Base-by-base conservation (phyloP, 495 filamentous ascomycete genomes). In the Talaromyces thailandensis region DNA sequence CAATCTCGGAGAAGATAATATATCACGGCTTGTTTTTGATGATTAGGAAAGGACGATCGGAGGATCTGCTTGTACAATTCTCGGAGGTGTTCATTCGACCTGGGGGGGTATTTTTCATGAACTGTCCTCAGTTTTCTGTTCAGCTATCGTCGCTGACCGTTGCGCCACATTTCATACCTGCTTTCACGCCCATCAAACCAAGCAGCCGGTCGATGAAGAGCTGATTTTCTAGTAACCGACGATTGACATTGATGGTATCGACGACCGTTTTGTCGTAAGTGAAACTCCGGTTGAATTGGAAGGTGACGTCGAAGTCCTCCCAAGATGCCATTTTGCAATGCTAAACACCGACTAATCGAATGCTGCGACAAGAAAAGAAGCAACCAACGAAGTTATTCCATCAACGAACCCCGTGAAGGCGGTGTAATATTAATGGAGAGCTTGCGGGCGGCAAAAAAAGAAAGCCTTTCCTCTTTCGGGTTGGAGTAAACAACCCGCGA, bases 1-100 rank as follows among this genome's bases (percentile, higher is more conserved):
- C 85, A 81, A 70, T 93, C 89, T 66, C 89, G 87, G 12, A 93
- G 81, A 61, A 94, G 75, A 74, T 94, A 94, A 75, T 87, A 93
- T 60, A 94, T 75, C 52, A 92, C 79, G 11, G 88, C 88, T 66
- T 90, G 84, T 71, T 92, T 90, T 69, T 90, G 84, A 72, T 89
- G 86, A 51, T 84, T 75, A 25, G 87, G 81, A 56, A 85, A 78
- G 40, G 76, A 78, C 23, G 78, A 80, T 50, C 74, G 78, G 63
- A 84, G 79, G 61, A 94, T 87, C 37, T 83, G 80, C 28, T 80
- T 71, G 70, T 91, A 82, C 1, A 93, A 81, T 32, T 79, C 79
- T 66, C 82, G 82, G 29, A 93, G 79, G 62, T 85, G 83, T 53
- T 73, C 71, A 64, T 85, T 86, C 35, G 81, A 80, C 65, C 81